Percentiles rank a stretch among this genome's conserved stretches.
phyloP scores from a whole-genome alignment of 2,329 filamentous ascomycete genomes.

The Xylaria polymorpha region DNA sequence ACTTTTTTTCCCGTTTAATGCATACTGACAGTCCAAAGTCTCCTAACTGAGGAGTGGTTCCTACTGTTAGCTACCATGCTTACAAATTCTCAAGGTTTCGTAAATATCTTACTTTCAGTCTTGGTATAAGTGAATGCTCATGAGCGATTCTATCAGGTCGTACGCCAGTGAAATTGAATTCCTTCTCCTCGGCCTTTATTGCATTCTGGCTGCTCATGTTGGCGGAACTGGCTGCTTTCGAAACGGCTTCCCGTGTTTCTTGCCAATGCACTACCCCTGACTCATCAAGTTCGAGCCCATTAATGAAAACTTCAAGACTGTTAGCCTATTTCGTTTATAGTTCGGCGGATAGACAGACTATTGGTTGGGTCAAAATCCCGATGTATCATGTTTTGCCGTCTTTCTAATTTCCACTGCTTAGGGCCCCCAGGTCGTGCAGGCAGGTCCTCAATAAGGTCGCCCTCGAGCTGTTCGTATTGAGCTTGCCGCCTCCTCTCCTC shows the following conservation, averaged over 20 bases:
- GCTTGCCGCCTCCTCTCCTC: not conserved
- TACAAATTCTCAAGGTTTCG: not conserved
- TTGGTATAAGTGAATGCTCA: conserved; percentile 38
- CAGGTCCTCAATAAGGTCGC: conserved; percentile 38
- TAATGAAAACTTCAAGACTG: conserved; percentile 38
- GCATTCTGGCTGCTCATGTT: not conserved
- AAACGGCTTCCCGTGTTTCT: not conserved
- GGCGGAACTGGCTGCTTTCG: too few species aligned
- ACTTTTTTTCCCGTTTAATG: conserved; percentile 40
- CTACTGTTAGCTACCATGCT: not conserved
- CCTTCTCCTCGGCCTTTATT: not conserved
- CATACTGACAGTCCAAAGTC: conserved; percentile 41
- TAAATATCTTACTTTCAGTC: conserved; percentile 35
- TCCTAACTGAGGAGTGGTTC: conserved; percentile 33
- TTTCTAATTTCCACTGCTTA: conserved; percentile 30
- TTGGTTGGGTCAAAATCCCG: conserved; percentile 45
- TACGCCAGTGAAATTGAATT: not conserved
- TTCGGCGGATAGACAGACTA: conserved; percentile 31
- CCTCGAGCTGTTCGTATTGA: conserved; percentile 3
- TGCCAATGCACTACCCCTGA: conserved; percentile 4
- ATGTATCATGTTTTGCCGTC: conserved; percentile 44
- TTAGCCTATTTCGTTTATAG: not conserved
- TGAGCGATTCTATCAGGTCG: conserved; percentile 13
- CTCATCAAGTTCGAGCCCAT: conserved; percentile 30
- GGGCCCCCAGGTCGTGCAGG: not conserved